Evolutionary conservation across 2,329 filamentous ascomycete species (phyloP), one percentile per base, ranked within the genome.

Genomic region (Thermothelomyces thermophilus): DNA sequence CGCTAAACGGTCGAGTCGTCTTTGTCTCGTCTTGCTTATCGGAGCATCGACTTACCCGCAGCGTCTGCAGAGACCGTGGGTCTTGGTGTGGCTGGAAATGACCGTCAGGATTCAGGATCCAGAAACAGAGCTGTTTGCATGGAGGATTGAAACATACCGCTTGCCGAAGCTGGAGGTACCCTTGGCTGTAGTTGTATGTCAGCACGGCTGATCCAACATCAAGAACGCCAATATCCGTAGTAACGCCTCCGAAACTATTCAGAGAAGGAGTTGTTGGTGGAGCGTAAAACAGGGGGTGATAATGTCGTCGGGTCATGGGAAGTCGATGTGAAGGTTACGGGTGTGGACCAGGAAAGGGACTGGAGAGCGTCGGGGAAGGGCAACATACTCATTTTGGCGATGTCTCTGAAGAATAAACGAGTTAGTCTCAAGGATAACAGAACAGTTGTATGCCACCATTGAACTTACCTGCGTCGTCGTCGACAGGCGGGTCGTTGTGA

Each of bases 51-150:
- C 87, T 82, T 77, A 93, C 60, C 89, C 90, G 83, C 90, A 96
- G 79, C 90, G 90, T 83, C 90, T 86, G 87, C 90, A 96, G 75
- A 96, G 79, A 73, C 86, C 90, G 84, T 96, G 90, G 80, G 90
- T 89, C 85, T 95, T 95, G 84, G 91, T 95, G 82, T 94, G 89
- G 83, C 89, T 84, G 63, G 68, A 24, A 48, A 39, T 10, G 9
- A 49, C 11, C 48, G 55, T 59, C 49, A 59, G 53, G 37, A 43
- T 31, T n/a, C 22, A 36, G 33, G 24, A 17, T 19, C 5, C 5
- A 22, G 11, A 24, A 34, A 36, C 33, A 2, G 8, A 17, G n/a
- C 17, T 8, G 13, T 31, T 26, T 19, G 24, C 11, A 30, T 16
- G 16, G 16, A 31, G 26, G 13, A 14, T 14, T 9, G 5, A 8